Evolutionary conservation across 495 filamentous ascomycete genomes (phyloP), one percentile per base, ranked within the genome.

Genomic region (Penicillium ochrochloron): DNA sequence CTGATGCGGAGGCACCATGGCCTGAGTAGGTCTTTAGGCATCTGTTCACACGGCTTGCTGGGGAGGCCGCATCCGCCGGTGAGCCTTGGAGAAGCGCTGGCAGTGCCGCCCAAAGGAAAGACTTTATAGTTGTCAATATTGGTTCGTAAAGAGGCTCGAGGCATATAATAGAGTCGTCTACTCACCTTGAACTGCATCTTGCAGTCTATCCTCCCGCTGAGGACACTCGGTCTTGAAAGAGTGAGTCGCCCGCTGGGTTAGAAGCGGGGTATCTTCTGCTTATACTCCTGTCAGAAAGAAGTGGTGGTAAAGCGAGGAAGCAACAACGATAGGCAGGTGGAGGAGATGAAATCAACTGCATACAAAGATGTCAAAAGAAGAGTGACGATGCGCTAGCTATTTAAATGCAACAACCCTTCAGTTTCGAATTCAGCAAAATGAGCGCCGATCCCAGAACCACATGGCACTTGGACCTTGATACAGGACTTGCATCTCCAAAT

Each of bases 141-240:
- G 8, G 10, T 14, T 52, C n/a, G n/a, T 4, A 6, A 62, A 8
- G 19, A 19, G n/a, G 9, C 11, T 15, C 25, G 1, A 6, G 4
- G 51, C n/a, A 29, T 23, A 34, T 31, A 3, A 19, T 9, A 42
- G 2, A 2, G 27, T 9, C 21, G 8, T 10, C 0, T n/a, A 61
- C 68, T 68, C 46, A 73, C 70, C 29, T 66, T 66, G 44, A 66
- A 57, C 61, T 66, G 66, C 70, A 73, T 73, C 21, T 58, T 67
- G 68, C 59, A 55, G 53, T 35, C 11, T 41, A 33, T 25, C 44
- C 55, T 57, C 60, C 33, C 51, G 19, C 11, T 56, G 53, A 37
- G 53, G 34, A 37, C 53, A 56, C 31, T 56, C 53, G n/a, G 27
- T 2, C n/a, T 1, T 5, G 3, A 10, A 17, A 27, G 15, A 10